These are phyloP conservation scores for Areca catechu DNA, from an alignment of 176 grass and related monocot genomes.

Conservation along the genomic window DNA sequence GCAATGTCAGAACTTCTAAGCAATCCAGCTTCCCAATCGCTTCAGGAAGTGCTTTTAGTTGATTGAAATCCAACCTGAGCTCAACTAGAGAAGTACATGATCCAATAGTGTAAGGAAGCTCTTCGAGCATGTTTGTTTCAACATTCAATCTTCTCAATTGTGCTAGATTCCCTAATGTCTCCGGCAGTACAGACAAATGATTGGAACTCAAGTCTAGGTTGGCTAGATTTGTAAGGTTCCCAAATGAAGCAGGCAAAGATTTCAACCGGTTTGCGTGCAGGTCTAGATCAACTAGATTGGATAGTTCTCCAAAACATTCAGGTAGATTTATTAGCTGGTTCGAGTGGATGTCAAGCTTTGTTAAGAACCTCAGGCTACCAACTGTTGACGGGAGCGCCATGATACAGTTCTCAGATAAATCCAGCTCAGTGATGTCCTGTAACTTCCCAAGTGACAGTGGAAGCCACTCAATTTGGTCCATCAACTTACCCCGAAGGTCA, in stretches of 20 bases:
- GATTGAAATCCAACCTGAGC: slow-evolving; percentile 88
- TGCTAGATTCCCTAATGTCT: slow-evolving; percentile 63
- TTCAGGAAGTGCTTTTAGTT: slow-evolving; percentile 89
- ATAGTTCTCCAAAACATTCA: slow-evolving; percentile 85
- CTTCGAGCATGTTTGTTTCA: slow-evolving; percentile 88
- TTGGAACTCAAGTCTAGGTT: slow-evolving; percentile 85
- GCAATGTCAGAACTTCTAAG: slow-evolving; percentile 72
- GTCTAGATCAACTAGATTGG: slow-evolving; percentile 67
- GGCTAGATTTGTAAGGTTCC: slow-evolving; percentile 51
- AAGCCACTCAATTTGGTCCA: slow-evolving; percentile 94
- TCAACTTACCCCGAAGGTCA: slow-evolving; percentile 72
- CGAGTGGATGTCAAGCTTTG: slow-evolving; percentile 85
- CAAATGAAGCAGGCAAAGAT: slow-evolving; percentile 74
- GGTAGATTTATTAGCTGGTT: slow-evolving; percentile 86
- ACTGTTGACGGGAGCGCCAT: slow-evolving; percentile 71
- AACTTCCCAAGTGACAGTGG: slow-evolving; percentile 88
- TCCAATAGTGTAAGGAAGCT: slow-evolving; percentile 91
- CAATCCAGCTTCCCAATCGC: slow-evolving; percentile 77
- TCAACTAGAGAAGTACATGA: slow-evolving; percentile 69
- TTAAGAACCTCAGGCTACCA: slow-evolving; percentile 65
- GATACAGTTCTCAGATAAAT: slow-evolving; percentile 89
- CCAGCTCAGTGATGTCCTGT: slow-evolving; percentile 65
- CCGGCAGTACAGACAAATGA: slow-evolving; percentile 52
- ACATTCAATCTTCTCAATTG: slow-evolving; percentile 70
- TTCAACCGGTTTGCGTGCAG: slow-evolving; percentile 67